Base-by-base conservation (phyloP, 2,329 filamentous ascomycete genomes). In the Ophiognomonia clavigignenti-juglandacearum region DNA sequence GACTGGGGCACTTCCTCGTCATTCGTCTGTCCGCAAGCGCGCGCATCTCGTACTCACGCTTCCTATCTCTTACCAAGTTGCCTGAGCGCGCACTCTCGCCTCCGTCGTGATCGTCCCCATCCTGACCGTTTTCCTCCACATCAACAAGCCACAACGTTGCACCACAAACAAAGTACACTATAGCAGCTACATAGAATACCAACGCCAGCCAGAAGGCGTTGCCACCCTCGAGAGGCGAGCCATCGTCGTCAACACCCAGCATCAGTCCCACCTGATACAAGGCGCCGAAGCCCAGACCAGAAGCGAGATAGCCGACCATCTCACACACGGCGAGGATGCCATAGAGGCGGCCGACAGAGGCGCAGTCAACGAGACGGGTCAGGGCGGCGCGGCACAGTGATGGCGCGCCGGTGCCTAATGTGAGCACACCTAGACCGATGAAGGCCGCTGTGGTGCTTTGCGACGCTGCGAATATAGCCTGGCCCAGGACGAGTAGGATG, bases 371-470 rank as follows among this genome's bases (percentile, higher is more conserved):
- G 20, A 45, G 14, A 19, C 38, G 16, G 20, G 47, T 26, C 18
- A 52, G 35, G 1, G 38, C 35, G 2, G 50, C 41, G 6, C 47
- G 50, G 18, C 41, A 46, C 6, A 53, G 37, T 2, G 45, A 48
- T 1, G 52, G 50, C 11, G 47, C 18, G 14, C 41, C 47, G 7
- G 50, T 37, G 39, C 52, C 50, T 6, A 48, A 34, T 2, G 45
- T 48, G 9, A 51, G 32, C 9, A 53, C 11, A 24, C 20, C 14
- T 6, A 53, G 52, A 4, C 52, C 50, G 8, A 26, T 20, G 22
- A 42, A 19, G 5, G 42, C 42, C 3, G 29, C 13, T 6, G 11
- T 14, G 4, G 5, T 11, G 6, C 16, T 24, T 1, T n/a, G 35
- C 4, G 29, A 44, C 5, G 31, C 27, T 8, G 40, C 42, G 11